Evolutionary conservation across 495 filamentous ascomycete genomes (phyloP).

Genomic region (Tuber borchii): DNA sequence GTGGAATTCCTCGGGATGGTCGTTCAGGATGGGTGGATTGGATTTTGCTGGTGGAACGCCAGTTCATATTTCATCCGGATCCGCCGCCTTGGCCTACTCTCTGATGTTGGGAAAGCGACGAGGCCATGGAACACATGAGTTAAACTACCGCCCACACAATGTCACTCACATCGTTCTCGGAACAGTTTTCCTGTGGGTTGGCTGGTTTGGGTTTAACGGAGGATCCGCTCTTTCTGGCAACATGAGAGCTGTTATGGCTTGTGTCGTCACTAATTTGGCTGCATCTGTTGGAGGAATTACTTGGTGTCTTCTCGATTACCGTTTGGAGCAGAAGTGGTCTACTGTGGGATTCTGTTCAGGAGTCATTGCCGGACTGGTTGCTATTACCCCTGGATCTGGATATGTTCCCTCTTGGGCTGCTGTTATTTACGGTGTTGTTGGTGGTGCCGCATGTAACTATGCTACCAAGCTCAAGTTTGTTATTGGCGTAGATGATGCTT

Average conservation of each 20-base stretch:
- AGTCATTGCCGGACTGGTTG: constrained; percentile 83
- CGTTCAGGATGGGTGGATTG: constrained; percentile 71
- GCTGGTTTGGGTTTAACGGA: constrained; percentile 98
- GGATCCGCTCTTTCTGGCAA: constrained; percentile 86
- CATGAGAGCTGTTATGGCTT: constrained; percentile 74
- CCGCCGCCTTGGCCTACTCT: constrained; percentile 78
- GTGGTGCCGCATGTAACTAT: constrained; percentile 82
- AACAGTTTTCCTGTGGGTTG: constrained; percentile 97
- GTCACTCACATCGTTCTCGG: constrained; percentile 95
- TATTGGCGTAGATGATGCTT: constrained; percentile 75
- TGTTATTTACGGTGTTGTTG: constrained; percentile 81
- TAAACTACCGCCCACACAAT: constrained; percentile 97
- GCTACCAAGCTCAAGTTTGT: constrained; percentile 94
- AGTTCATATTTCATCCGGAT: constrained; percentile 89
- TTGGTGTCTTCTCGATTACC: constrained; percentile 92
- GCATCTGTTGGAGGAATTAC: constrained; percentile 86
- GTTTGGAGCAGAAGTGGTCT: constrained; percentile 91
- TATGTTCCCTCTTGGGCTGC: constrained; percentile 78
- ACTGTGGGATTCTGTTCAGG: constrained; percentile 96
- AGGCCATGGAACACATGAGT: constrained; percentile 70
- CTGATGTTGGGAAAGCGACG: constrained; percentile 69
- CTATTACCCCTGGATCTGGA: constrained; percentile 80
- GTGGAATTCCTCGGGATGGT: constrained; percentile 87
- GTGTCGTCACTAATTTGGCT: constrained; percentile 64
- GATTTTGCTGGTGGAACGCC: constrained; percentile 96